Base-by-base conservation (phyloP, 2,329 filamentous ascomycete species). In the Alternaria sp. region DNA sequence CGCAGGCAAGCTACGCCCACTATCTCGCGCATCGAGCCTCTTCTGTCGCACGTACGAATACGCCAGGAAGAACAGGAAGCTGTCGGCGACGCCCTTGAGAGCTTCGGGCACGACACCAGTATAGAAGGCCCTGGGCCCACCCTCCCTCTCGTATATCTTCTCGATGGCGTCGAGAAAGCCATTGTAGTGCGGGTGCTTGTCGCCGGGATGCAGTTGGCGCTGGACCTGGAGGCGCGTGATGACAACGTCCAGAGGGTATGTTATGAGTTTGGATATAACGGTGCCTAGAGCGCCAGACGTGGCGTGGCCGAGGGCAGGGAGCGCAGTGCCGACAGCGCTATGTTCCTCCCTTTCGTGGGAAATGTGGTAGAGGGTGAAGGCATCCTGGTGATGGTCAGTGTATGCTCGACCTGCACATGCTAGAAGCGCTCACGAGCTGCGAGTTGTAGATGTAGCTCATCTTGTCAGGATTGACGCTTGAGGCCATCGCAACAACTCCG, bases 11-110 rank as follows among this genome's bases (percentile, higher is more conserved):
- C 51, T 85, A 40, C 64, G 68, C 6, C 69, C 62, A 20, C 63
- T 54, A 0, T 64, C 70, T 30, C 71, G 65, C 7, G 69, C 55
- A 30, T 68, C 69, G 48, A 80, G 69, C 55, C 81, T 70, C 38
- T 73, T 76, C 59, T 86, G 80, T 43, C 85, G 79, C 20, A 88
- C 69, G 56, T 85, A 85, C 3, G 81, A 91, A 80, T 97, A 96
- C 60, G 92, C 90, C 18, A 94, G 85, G 80, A 96, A 96, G 83
- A 96, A 96, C 53, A 96, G 83, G 74, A 95, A 94, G 58, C 90
- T 92, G 80, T 95, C 92, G 30, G 87, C 77, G 12, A 85, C 77
- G 44, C 79, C 79, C 66, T 85, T 85, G 27, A 77, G 67, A 1
- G 81, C 79, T 68, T 84, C 82, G 9, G 78, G 77, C 16, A 67